Conservation (phyloP, 2,329 filamentous ascomycete species). For the Penicillium capsulatum region DNA sequence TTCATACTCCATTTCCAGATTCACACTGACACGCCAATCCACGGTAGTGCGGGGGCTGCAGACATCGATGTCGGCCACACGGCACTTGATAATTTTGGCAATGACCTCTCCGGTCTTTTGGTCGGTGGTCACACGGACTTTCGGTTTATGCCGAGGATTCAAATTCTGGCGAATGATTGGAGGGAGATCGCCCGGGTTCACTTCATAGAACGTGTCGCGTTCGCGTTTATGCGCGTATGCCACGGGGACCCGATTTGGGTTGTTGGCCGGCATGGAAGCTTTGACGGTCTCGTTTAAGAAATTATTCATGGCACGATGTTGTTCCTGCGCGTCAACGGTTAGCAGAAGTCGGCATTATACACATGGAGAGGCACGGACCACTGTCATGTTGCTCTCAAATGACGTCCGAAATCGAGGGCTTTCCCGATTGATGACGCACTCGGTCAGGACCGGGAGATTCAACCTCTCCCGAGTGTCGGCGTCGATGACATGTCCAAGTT, state of each 20-base stretch:
- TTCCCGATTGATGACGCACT: constrained; percentile 63
- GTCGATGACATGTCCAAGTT: constrained; percentile 77
- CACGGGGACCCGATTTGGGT: constrained; percentile 45
- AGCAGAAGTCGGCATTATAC: too few relatives aligned
- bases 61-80: constrained; percentile 84
- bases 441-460: constrained; percentile 62
- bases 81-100: constrained; percentile 84
- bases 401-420: constrained; percentile 51
- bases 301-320: constrained; percentile 79
- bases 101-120: constrained; percentile 66
- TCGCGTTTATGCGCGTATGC: constrained; percentile 79
- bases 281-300: constrained; percentile 70
- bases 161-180: constrained; percentile 60
- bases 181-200: constrained; percentile 62
- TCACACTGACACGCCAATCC: constrained; percentile 91
- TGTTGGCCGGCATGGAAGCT: constrained; percentile 45
- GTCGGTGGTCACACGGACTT: constrained; percentile 72
- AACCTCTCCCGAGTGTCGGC: constrained; percentile 67
- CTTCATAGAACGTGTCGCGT: constrained; percentile 76
- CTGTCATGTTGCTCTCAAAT: constrained; percentile 87
- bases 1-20: constrained; percentile 85
- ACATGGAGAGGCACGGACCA: constrained; percentile 59
- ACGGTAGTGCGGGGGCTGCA: constrained; percentile 72
- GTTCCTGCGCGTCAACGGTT: too few relatives aligned
- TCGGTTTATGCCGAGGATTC: constrained; percentile 55